A percentile compares a stretch with the other conserved stretches of the same genome.
Evolutionary conservation across 2,329 filamentous ascomycete genomes (phyloP).

Genomic region (Drechslera avenae): DNA sequence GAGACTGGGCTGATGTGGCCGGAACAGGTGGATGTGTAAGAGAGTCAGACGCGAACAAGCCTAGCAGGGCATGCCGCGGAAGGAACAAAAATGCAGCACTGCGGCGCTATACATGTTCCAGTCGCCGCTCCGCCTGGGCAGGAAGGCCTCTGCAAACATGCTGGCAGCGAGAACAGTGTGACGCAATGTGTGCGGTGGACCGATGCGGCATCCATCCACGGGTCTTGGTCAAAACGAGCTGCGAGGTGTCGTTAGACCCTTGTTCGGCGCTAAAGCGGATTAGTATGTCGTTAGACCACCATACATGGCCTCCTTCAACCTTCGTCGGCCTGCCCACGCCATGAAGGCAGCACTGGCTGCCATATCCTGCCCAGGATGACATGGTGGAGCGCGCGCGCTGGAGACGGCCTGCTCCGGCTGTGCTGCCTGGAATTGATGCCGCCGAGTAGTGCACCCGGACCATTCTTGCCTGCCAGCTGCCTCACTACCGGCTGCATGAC

Average conservation of each 20-base stretch:
- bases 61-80: slow-evolving; percentile 13
- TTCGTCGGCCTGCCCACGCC: slow-evolving; percentile 23
- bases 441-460: neutral
- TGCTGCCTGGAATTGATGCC: neutral
- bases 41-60: slow-evolving; percentile 21
- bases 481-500: slow-evolving; percentile 1
- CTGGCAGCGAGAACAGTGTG: slow-evolving; percentile 7
- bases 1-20: slow-evolving; percentile 31
- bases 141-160: neutral
- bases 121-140: slow-evolving; percentile 2
- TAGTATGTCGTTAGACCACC: slow-evolving; percentile 17
- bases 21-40: slow-evolving; percentile 22
- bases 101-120: slow-evolving; percentile 6
- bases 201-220: slow-evolving; percentile 16
- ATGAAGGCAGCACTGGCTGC: slow-evolving; percentile 7
- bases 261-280: slow-evolving; percentile 21
- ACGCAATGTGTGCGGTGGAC: slow-evolving; percentile 16
- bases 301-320: slow-evolving; percentile 34
- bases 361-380: neutral
- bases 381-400: neutral
- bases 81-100: slow-evolving; percentile 4
- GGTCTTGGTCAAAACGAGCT: slow-evolving; percentile 14
- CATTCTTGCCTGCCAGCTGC: neutral
- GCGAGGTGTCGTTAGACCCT: slow-evolving; percentile 22
- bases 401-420: neutral